These are phyloP conservation scores for Neofusicoccum sp. DNA, from an alignment of 2,329 filamentous ascomycete genomes.

Conservation along the genomic window DNA sequence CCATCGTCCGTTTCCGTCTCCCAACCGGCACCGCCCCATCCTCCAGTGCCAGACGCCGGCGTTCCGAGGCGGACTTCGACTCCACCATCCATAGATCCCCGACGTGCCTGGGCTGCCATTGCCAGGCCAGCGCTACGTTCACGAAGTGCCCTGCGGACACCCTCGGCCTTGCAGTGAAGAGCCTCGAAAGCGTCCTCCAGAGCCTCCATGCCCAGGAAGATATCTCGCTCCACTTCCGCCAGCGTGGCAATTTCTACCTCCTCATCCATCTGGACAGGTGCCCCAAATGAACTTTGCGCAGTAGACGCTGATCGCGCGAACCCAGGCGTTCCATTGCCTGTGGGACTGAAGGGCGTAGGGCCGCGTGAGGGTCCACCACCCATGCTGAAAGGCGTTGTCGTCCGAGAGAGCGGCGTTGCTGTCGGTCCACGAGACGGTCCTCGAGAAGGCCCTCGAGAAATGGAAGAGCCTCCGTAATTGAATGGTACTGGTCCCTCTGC, in stretches of 20 bases:
- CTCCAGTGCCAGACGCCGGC: slow-evolving; percentile 46
- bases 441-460: slow-evolving; percentile 20
- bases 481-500: slow-evolving; percentile 59
- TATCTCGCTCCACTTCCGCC: slow-evolving; percentile 88
- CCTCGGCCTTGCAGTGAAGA: slow-evolving; percentile 81
- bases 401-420: slow-evolving; percentile 40
- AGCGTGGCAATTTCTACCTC: slow-evolving; percentile 88
- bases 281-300: slow-evolving; percentile 53
- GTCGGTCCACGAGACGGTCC: slow-evolving; percentile 39
- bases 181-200: slow-evolving; percentile 92
- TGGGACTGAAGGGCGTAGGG: slow-evolving; percentile 49
- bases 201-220: slow-evolving; percentile 90
- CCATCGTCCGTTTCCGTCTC: slow-evolving; percentile 32
- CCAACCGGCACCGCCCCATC: slow-evolving; percentile 24
- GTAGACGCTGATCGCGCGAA: slow-evolving; percentile 19
- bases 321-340: slow-evolving; percentile 1
- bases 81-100: slow-evolving; percentile 46
- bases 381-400: slow-evolving; percentile 58
- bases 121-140: slow-evolving; percentile 79
- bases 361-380: slow-evolving; percentile 43
- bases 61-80: slow-evolving; percentile 48
- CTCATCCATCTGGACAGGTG: slow-evolving; percentile 84
- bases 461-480: slow-evolving; percentile 24
- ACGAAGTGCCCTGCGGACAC: slow-evolving; percentile 73
- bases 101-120: slow-evolving; percentile 58